phyloP scores from a whole-genome alignment of 2,329 filamentous ascomycete species.

The Colletotrichum camelliae region DNA sequence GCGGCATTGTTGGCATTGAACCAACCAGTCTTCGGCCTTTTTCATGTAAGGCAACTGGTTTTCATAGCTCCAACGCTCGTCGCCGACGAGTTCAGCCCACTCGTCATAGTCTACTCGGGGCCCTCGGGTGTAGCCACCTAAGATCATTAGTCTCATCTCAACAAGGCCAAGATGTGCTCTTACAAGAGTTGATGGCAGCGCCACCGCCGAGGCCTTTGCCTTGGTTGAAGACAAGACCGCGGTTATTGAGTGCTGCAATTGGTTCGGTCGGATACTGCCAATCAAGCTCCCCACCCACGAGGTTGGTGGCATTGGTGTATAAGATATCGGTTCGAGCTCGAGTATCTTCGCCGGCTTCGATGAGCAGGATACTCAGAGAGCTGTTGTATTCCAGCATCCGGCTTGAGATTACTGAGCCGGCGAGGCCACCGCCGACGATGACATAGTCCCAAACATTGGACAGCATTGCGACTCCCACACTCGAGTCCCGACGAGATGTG shows the following conservation, averaged over 20 bases:
- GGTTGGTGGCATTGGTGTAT: slow-evolving; percentile 5
- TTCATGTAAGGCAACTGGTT: slow-evolving; percentile 28
- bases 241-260: background rate
- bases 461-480: background rate
- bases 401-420: slow-evolving; percentile 40
- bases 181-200: slow-evolving; percentile 8
- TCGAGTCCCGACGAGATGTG: background rate
- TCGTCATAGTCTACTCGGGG: slow-evolving; percentile 48
- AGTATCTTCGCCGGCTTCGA: slow-evolving; percentile 39
- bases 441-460: slow-evolving; percentile 34
- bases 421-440: slow-evolving; percentile 41
- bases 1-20: slow-evolving; percentile 31
- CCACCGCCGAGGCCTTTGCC: slow-evolving; percentile 14
- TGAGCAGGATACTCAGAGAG: slow-evolving; percentile 36
- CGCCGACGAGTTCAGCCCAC: slow-evolving; percentile 36
- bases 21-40: slow-evolving; percentile 25
- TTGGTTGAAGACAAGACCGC: background rate
- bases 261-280: slow-evolving; percentile 39
- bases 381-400: slow-evolving; percentile 30
- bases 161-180: background rate
- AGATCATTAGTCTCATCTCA: background rate
- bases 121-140: slow-evolving; percentile 48
- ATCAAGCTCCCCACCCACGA: slow-evolving; percentile 31
- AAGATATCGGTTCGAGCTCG: background rate
- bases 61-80: slow-evolving; percentile 47